phyloP scores from a whole-genome alignment of 805 yeast species.

The Cephaloascus albidus region DNA sequence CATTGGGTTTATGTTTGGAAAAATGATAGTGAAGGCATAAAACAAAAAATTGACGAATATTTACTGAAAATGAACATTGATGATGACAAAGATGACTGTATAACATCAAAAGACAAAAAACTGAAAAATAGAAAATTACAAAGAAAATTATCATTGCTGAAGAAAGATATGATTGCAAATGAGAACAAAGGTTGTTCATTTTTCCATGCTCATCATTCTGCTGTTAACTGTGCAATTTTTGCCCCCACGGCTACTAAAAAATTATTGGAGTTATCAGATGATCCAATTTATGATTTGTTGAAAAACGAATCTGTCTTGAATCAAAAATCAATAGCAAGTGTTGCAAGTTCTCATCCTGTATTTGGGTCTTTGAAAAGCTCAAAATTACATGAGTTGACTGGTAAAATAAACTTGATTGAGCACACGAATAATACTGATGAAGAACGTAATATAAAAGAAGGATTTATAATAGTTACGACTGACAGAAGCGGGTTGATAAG shows the following conservation, averaged over 20 bases:
- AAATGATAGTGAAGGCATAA: constrained; percentile 18
- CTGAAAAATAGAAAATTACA: constrained; percentile 1
- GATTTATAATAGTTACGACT: constrained; percentile 62
- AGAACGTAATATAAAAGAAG: constrained; percentile 10
- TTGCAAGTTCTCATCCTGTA: neutral
- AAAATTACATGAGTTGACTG: neutral
- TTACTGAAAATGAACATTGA: constrained; percentile 9
- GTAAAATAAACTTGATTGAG: neutral
- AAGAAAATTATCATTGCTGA: neutral
- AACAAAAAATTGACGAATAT: constrained; percentile 4
- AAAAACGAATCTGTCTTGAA: neutral
- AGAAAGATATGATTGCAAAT: constrained; percentile 22
- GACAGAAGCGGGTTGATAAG: constrained; percentile 68
- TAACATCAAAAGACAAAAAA: constrained; percentile 1
- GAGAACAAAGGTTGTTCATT: constrained; percentile 57
- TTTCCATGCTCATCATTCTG: constrained; percentile 69
- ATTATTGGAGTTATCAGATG: constrained; percentile 64
- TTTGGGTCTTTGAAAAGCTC: neutral
- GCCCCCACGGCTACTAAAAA: constrained; percentile 67
- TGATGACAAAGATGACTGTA: constrained; percentile 5
- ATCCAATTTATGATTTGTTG: constrained; percentile 60
- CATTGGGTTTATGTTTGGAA: constrained; percentile 84
- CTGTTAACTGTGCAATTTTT: constrained; percentile 67
- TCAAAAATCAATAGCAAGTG: neutral
- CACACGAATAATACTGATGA: constrained; percentile 1